Evolutionary conservation across 306 rosid genomes (phyloP), one percentile per base, ranked within the genome.

Genomic region (Casuarina glauca): DNA sequence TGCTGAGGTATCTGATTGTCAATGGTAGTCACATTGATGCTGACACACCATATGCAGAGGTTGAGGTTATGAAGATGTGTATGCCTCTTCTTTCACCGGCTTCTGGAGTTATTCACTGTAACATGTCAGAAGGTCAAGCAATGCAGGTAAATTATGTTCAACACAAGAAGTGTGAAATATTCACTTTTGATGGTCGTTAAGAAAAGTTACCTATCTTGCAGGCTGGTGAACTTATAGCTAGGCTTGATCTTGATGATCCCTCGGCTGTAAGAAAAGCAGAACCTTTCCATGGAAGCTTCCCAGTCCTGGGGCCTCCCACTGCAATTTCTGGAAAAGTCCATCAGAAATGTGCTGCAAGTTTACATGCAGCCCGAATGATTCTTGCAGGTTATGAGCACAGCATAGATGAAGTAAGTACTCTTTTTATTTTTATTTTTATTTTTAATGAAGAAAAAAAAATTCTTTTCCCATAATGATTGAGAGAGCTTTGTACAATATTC

Each of bases 51-150:
- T 26, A 26, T 26, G 97, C 97, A 60, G 99, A 95, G 86, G 99
- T 95, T 75, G 99, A 95, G 92, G 99, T 95, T 86, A 95, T 95
- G 99, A 95, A 95, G 90, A 95, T 95, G 99, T 95, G 99, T 76
- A 95, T 95, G 99, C 99, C 99, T 77, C 97, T 95, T 80, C 99
- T 95, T 85, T 95, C 97, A 54, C 99, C 99, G 77, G 94, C 99
- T 87, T 88, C 97, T 50, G 99, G 99, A 86, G 83, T 84, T 74
- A 79, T 95, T 84, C 97, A 91, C 80, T 89, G 92, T 81, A 89
- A 83, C 79, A 74, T 95, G 91, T 83, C 97, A 9, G 99, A 95
- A 95, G 99, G 99, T 68, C 99, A 95, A 85, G 93, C 97, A 80
- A 93, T 96, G 99, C 99, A 94, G 98, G 98, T 94, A 85, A 55